Evolutionary conservation across 768 basidiomycete genomes (phyloP).

Genomic region (Xerocomus potaroensis): DNA sequence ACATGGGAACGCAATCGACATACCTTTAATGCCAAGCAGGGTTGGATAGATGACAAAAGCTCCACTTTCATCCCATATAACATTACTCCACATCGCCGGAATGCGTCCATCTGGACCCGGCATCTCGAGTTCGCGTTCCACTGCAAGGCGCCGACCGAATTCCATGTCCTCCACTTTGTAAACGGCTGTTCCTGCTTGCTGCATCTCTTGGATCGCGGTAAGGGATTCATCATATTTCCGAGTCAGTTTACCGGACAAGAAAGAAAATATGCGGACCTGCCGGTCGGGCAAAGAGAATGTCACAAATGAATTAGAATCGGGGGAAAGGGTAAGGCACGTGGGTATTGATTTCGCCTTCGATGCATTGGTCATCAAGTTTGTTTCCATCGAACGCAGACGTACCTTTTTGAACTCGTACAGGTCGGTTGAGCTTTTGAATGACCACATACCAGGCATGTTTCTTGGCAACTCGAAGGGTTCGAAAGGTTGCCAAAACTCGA

Average conservation of each 20-base stretch:
- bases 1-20: constrained; percentile 10
- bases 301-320: constrained; percentile 83
- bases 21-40: constrained; percentile 92
- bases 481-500: constrained; percentile 92
- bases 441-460: constrained; percentile 77
- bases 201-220: constrained; percentile 94
- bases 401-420: constrained; percentile 99
- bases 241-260: constrained; percentile 82
- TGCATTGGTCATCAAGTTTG: not conserved
- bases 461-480: constrained; percentile 87
- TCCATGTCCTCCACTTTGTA: constrained; percentile 98
- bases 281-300: constrained; percentile 93
- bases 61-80: constrained; percentile 97
- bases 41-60: constrained; percentile 93
- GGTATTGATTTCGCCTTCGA: constrained; percentile 84
- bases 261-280: constrained; percentile 90
- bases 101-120: constrained; percentile 68
- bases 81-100: constrained; percentile 80
- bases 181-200: constrained; percentile 92
- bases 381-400: constrained; percentile 3
- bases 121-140: constrained; percentile 87
- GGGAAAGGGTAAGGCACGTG: constrained; percentile 88
- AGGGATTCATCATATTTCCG: constrained; percentile 96
- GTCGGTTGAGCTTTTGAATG: constrained; percentile 87
- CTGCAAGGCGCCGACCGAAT: constrained; percentile 92